Evolutionary conservation across 164 flowering plant genomes (phyloP).

Genomic region (Magnolia sinica): DNA sequence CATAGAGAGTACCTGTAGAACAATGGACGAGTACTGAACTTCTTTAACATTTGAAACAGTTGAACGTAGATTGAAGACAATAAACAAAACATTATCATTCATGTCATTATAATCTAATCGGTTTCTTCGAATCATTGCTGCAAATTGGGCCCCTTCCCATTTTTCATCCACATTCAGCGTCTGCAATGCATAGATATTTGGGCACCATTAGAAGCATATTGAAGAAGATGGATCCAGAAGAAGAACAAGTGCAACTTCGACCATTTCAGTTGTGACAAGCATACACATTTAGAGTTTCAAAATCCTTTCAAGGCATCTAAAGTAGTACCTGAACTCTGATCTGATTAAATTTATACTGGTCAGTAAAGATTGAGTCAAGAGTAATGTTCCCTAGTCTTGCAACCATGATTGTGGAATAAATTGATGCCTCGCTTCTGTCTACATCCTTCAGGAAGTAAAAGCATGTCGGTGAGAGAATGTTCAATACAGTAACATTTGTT

Average conservation of each 20-base stretch:
- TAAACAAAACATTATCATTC: constrained; percentile 40
- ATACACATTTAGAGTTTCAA: not conserved
- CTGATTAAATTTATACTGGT: constrained; percentile 45
- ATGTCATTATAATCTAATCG: constrained; percentile 38
- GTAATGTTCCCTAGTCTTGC: constrained; percentile 54
- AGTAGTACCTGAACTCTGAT: constrained; percentile 62
- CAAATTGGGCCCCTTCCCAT: constrained; percentile 93
- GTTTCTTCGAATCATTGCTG: constrained; percentile 77
- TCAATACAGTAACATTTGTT: not conserved
- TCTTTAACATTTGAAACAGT: constrained; percentile 57
- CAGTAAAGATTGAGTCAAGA: constrained; percentile 50
- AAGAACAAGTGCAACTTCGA: not conserved
- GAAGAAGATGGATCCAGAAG: not conserved
- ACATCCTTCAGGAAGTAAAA: constrained; percentile 41
- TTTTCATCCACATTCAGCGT: constrained; percentile 69
- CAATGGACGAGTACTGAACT: constrained; percentile 61
- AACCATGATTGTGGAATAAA: constrained; percentile 45
- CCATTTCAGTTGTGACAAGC: not conserved
- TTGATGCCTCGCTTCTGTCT: constrained; percentile 32
- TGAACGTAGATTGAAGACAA: constrained; percentile 51
- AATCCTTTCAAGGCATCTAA: not conserved
- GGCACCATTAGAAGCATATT: constrained; percentile 9
- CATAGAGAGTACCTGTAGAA: constrained; percentile 63
- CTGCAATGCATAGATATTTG: constrained; percentile 37
- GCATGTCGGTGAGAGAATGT: constrained; percentile 2